Conservation (phyloP, 352 stramenopile genomes). For the Pythium dissimile region DNA sequence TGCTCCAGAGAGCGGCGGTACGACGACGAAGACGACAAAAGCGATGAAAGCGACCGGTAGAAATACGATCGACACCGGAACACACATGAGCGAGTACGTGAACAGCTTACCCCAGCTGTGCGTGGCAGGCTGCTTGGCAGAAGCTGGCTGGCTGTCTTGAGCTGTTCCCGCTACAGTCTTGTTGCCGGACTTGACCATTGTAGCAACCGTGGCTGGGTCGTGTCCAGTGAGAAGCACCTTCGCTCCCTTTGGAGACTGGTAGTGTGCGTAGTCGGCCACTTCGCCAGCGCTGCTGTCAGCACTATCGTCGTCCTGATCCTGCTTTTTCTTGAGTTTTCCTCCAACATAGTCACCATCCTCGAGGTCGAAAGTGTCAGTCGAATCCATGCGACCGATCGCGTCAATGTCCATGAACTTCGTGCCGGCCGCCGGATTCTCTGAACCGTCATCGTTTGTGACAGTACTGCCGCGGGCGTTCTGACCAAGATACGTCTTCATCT, state of each 20-base stretch:
- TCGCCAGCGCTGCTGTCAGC: neutral
- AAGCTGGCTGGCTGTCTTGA: neutral
- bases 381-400: slow-evolving; percentile 41
- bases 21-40: slow-evolving; percentile 52
- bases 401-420: slow-evolving; percentile 36
- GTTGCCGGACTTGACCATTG: slow-evolving; percentile 22
- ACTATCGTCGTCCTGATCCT: neutral
- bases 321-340: neutral
- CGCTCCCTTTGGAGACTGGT: slow-evolving; percentile 47
- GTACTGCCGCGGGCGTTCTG: slow-evolving; percentile 39
- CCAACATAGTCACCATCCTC: slow-evolving; percentile 19
- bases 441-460: slow-evolving; percentile 33
- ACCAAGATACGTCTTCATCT: slow-evolving; percentile 45
- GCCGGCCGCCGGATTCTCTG: slow-evolving; percentile 1
- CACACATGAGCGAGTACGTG: slow-evolving; percentile 51
- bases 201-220: slow-evolving; percentile 13
- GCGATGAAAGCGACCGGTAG: slow-evolving; percentile 53
- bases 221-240: slow-evolving; percentile 9
- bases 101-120: slow-evolving; percentile 67
- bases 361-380: slow-evolving; percentile 49
- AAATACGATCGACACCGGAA: slow-evolving; percentile 54
- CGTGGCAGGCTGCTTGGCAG: slow-evolving; percentile 4
- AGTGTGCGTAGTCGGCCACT: slow-evolving; percentile 41
- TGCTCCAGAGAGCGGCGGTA: slow-evolving; percentile 44
- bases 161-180: slow-evolving; percentile 11